Evolutionary conservation across 495 filamentous ascomycete genomes (phyloP), one percentile per base, ranked within the genome.

Genomic region (Aspergillus egyptiacus): DNA sequence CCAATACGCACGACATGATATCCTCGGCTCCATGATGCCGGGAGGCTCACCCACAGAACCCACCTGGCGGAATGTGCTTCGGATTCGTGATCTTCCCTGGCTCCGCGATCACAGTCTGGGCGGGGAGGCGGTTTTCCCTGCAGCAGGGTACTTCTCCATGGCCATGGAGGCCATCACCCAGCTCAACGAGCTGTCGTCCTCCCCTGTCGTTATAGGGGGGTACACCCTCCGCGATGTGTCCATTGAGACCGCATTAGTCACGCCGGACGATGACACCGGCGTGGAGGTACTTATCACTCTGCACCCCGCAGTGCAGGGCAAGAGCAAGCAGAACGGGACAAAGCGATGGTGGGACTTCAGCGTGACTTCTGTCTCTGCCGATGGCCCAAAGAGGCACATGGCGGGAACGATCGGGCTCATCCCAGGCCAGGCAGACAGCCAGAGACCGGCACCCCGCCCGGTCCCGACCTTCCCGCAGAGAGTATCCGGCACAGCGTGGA

Each of bases 1-100:
- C 28, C 28, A 31, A 31, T 13, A 31, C 9, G 4, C 28, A 10
- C 28, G 28, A 5, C 62, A 68, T 54, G 55, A 71, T n/a, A 57
- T 75, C 1, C 55, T 14, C 20, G 17, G 7, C 41, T 75, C 2
- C 71, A 70, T 8, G 23, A 70, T 28, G 36, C 46, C 8, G 46
- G 72, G 0, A 32, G 53, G 62, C 6, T 2, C 14, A 67, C 57
- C 2, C 3, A 0, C 0, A 35, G 27, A 24, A 4, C 14, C 38
- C 19, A 11, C 15, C 3, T 66, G 63, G 63, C 38, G 50, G 1
- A 61, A 62, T 34, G 15, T 50, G 13, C 20, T 64, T 1, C 49
- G 41, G 2, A 31, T 42, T 0, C 24, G 44, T 2, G 61, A 64
- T 22, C 47, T 57, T 3, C 22, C 40, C 5, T 65, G 60, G 58